Evolutionary conservation across 768 basidiomycete species (phyloP).

Genomic region (Suillus sp.): DNA sequence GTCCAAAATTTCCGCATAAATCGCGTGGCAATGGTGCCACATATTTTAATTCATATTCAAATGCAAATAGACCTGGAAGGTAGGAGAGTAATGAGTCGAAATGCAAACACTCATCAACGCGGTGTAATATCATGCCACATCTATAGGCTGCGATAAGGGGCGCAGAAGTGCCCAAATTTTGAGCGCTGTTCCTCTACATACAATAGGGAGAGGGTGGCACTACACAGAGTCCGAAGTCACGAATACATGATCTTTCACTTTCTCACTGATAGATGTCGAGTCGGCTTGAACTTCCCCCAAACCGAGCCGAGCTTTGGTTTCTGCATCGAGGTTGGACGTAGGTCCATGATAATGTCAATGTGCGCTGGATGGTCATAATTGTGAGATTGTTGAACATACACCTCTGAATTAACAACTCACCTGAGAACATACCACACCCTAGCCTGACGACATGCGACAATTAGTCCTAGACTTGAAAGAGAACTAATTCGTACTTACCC

Average conservation of each 20-base stretch:
- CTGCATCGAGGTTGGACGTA: constrained; percentile 44
- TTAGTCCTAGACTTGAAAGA: not conserved
- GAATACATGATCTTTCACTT: not conserved
- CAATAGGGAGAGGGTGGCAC: not conserved
- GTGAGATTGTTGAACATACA: not conserved
- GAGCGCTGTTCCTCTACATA: not conserved
- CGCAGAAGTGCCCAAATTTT: not conserved
- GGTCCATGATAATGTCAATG: constrained; percentile 58
- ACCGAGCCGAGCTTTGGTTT: constrained; percentile 11
- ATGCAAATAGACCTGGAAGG: not conserved
- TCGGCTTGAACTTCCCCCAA: not conserved
- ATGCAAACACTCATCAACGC: not conserved
- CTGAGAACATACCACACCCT: constrained; percentile 52
- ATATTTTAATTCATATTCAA: not conserved
- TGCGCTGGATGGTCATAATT: constrained; percentile 36
- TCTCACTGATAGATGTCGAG: not conserved
- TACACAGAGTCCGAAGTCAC: not conserved
- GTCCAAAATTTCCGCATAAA: not conserved
- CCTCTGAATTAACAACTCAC: constrained; percentile 6
- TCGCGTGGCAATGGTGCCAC: not conserved
- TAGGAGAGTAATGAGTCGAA: too few species aligned
- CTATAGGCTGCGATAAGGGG: not conserved
- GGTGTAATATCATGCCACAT: not conserved
- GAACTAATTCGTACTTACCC: constrained; percentile 40
- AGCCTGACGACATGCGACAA: not conserved